Conservation (phyloP, 2,329 filamentous ascomycete species). For the Sclerotinia spermophila region DNA sequence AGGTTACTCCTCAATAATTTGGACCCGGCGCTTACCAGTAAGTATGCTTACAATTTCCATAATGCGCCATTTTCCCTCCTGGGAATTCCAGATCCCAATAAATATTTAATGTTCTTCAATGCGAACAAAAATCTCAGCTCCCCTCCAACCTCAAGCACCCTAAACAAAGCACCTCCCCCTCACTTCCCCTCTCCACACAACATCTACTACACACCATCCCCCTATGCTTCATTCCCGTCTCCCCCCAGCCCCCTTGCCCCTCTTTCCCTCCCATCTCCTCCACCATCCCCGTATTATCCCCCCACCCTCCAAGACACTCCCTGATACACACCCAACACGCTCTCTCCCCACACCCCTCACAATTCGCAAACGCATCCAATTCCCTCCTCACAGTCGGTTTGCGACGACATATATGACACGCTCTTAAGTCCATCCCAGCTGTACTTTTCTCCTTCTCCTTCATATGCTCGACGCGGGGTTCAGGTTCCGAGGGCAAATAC, state of each 20-base stretch:
- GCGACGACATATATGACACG: slow-evolving; percentile 66
- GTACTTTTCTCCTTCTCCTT: background rate
- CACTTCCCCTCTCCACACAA: slow-evolving; percentile 60
- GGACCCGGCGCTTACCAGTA: background rate
- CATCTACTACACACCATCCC: slow-evolving; percentile 62
- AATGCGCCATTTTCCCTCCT: background rate
- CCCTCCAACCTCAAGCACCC: slow-evolving; percentile 49
- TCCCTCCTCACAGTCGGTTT: slow-evolving; percentile 62
- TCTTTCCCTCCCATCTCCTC: slow-evolving; percentile 11
- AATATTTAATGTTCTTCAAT: background rate
- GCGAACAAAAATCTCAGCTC: background rate
- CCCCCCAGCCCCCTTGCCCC: background rate
- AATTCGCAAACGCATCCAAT: slow-evolving; percentile 63
- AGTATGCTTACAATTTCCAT: background rate
- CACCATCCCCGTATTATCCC: slow-evolving; percentile 6
- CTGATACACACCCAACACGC: slow-evolving; percentile 69
- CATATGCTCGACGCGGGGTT: background rate
- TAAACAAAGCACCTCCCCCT: slow-evolving; percentile 64
- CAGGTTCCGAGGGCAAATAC: background rate
- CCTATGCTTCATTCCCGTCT: slow-evolving; percentile 24
- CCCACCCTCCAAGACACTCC: slow-evolving; percentile 45
- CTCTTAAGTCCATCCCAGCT: slow-evolving; percentile 40
- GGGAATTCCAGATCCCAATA: background rate
- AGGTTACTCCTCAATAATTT: background rate
- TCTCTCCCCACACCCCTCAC: slow-evolving; percentile 56